Base-by-base conservation (phyloP, 805 yeast species). In the Cyberlindnera misumaiensis region DNA sequence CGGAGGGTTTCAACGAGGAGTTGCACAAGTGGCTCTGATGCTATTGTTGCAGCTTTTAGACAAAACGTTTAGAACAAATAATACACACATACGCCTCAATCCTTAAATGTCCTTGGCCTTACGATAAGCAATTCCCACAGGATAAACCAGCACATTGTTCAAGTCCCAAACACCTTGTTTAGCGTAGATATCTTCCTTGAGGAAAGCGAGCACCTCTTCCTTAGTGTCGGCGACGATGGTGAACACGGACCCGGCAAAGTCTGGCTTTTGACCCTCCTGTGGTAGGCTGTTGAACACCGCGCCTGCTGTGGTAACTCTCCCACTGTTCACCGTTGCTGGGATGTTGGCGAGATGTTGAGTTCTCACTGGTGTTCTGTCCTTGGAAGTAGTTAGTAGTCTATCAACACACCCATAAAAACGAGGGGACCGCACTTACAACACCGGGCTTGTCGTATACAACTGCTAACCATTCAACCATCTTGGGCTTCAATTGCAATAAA, bases 141-240 rank as follows among this genome's bases (percentile, higher is more conserved):
- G 87, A 52, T 73, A 70, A 29, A 81, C 73, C 46, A 78, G 52
- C 14, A 73, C 80, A 39, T 67, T 70, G 28, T 75, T 75, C 43
- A 83, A 55, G 56, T 85, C 94, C 95, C 94, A 85, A 43, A 85
- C 71, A 2, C 87, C 89, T 27, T 68, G 66, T 48, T 66, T 68
- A 48, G 73, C 72, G 58, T 78, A 85, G 27, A 77, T 57, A 55
- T 85, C 95, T 35, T 63, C 51, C 52, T 77, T 73, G 57, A 85
- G 68, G 40, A 81, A 63, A 30, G 77, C 83, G 32, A 80, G 45
- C 10, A 81, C 78, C 46, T 82, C 82, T 45, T 81, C 81, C 51
- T 68, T 75, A 35, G 77, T 64, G 37, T 77, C 77, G 27, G 90
- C 90, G 42, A 67, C 64, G 35, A 83, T 48, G 43, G 77, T 82